Conservation (phyloP, 2,329 filamentous ascomycete species). For the Berkeleyomyces basicola region DNA sequence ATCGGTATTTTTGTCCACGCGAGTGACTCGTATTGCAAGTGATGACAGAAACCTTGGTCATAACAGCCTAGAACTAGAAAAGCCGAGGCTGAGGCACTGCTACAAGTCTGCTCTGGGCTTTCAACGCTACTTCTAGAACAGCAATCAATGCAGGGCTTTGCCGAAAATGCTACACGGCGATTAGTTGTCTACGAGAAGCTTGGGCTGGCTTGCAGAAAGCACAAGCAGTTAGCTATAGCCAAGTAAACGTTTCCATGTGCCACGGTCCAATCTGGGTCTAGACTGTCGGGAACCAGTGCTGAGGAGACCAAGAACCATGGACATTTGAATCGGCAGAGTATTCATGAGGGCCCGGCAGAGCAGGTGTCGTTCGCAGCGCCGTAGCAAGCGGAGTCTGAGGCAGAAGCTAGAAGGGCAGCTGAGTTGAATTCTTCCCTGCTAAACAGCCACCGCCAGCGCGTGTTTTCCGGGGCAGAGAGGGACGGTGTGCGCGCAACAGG, state of each 20-base stretch:
- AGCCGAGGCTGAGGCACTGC: neutral
- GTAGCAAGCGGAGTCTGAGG: no score
- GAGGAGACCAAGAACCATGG: neutral
- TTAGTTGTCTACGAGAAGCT: neutral
- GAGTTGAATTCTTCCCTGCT: neutral
- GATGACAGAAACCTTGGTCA: neutral
- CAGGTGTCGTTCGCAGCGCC: no score
- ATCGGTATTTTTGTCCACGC: neutral
- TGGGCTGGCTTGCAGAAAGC: neutral
- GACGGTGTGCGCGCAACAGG: neutral
- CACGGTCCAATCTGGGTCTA: neutral
- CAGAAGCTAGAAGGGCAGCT: no score
- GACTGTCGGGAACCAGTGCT: neutral
- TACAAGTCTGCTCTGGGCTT: neutral
- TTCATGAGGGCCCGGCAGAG: no score
- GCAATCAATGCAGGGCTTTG: neutral
- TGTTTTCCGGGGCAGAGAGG: no score
- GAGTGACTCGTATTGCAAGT: neutral
- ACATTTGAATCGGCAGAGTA: neutral
- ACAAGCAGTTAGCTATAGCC: neutral
- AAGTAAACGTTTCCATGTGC: neutral
- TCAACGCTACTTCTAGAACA: neutral
- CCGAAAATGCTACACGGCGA: neutral
- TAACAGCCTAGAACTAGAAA: neutral
- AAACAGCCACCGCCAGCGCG: neutral